Conservation (phyloP, 2,329 filamentous ascomycete species). For the Chaetoscypha palmicola region DNA sequence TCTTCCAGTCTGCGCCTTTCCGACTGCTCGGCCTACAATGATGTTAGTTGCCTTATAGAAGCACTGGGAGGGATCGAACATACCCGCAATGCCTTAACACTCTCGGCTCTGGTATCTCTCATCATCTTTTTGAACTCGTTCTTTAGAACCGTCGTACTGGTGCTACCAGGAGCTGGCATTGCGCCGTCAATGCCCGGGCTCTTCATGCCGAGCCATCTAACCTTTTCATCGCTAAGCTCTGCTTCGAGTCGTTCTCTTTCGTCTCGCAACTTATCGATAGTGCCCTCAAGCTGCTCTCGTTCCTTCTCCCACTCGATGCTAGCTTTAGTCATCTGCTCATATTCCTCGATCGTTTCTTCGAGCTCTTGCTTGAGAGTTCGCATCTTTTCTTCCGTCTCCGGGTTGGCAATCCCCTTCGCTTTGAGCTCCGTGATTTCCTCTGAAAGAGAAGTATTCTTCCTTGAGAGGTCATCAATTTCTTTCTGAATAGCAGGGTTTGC, state of each 20-base stretch:
- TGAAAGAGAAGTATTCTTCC: conserved; percentile 34
- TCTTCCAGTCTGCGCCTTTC: conserved; percentile 61
- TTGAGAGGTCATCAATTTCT: conserved; percentile 50
- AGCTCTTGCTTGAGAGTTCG: conserved; percentile 57
- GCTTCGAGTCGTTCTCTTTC: conserved; percentile 56
- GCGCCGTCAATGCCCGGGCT: conserved; percentile 40
- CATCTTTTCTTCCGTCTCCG: conserved; percentile 28
- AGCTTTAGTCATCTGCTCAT: conserved; percentile 62
- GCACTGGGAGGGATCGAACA: conserved; percentile 30
- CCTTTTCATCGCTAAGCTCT: conserved; percentile 59
- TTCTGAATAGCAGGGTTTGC: conserved; percentile 50
- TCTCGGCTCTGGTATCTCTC: conserved; percentile 62
- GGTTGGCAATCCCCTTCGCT: conserved; percentile 6
- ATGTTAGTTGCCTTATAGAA: conserved; percentile 10
- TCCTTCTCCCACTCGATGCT: conserved; percentile 67
- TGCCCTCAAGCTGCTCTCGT: conserved; percentile 54
- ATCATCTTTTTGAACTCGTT: conserved; percentile 79
- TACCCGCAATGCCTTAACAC: conserved; percentile 57
- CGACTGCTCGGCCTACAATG: conserved; percentile 60
- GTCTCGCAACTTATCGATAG: conserved; percentile 57
- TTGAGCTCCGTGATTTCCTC: conserved; percentile 26
- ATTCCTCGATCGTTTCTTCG: conserved; percentile 60
- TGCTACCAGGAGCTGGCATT: conserved; percentile 33
- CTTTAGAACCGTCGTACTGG: conserved; percentile 61
- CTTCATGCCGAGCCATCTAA: conserved; percentile 56